A percentile compares a stretch with the other conserved stretches of the same genome.
phyloP scores from a whole-genome alignment of 169 alveolate species.

The Plasmodium falciparum region DNA sequence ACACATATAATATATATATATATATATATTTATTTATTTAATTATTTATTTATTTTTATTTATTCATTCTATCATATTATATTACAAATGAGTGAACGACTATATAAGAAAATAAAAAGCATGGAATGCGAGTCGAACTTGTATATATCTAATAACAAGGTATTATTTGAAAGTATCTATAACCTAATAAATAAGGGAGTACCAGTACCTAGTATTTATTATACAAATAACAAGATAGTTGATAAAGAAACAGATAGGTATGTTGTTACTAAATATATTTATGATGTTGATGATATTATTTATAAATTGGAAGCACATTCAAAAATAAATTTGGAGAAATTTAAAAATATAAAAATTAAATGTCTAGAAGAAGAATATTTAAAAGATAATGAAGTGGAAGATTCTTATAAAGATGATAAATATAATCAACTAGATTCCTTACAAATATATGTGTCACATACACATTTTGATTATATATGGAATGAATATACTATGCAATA shows the following conservation, averaged over 20 bases:
- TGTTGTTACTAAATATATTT: slow-evolving; percentile 64
- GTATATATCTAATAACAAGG: slow-evolving; percentile 60
- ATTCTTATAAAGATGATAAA: slow-evolving; percentile 32
- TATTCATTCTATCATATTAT: neutral
- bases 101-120: slow-evolving; percentile 46
- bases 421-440: slow-evolving; percentile 60
- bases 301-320: slow-evolving; percentile 76
- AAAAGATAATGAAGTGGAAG: slow-evolving; percentile 58
- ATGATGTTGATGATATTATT: slow-evolving; percentile 70
- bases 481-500: slow-evolving; percentile 62
- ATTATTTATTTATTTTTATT: neutral
- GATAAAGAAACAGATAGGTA: slow-evolving; percentile 72
- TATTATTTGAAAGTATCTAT: slow-evolving; percentile 45
- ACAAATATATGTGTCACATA: slow-evolving; percentile 67
- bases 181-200: slow-evolving; percentile 59
- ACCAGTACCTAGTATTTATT: slow-evolving; percentile 69
- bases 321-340: slow-evolving; percentile 49
- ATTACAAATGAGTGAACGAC: slow-evolving; percentile 44
- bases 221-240: slow-evolving; percentile 43
- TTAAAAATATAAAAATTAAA: slow-evolving; percentile 15
- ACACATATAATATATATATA: neutral
- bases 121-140: slow-evolving; percentile 66
- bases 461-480: slow-evolving; percentile 51
- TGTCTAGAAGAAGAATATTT: slow-evolving; percentile 43
- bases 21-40: neutral